Evolutionary conservation across 1,284 basidiomycete species (phyloP).

Genomic region (Ustilago sp.): DNA sequence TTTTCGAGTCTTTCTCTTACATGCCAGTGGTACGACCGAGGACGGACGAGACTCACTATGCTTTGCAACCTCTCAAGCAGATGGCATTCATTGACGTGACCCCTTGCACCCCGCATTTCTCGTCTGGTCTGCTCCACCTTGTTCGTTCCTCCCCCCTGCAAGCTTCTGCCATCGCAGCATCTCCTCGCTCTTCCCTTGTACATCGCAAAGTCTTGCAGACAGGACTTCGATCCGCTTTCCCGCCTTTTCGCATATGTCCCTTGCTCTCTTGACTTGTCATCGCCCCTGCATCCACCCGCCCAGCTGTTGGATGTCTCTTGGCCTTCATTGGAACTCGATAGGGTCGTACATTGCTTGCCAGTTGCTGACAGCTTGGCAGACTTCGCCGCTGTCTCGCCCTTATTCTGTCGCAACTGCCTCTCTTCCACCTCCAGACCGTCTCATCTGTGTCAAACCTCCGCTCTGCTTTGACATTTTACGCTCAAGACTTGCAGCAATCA

Average conservation of each 20-base stretch:
- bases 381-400: background rate
- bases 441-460: background rate
- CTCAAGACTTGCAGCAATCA: constrained; percentile 1
- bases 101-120: constrained; percentile 51
- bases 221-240: constrained; percentile 19
- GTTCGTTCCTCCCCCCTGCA: constrained; percentile 29
- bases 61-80: constrained; percentile 15
- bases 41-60: constrained; percentile 6
- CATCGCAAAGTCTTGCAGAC: constrained; percentile 6
- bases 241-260: constrained; percentile 16
- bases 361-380: background rate
- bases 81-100: constrained; percentile 49
- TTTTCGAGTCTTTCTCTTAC: too few species aligned
- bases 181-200: constrained; percentile 6
- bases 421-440: background rate
- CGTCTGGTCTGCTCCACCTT: constrained; percentile 14
- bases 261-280: constrained; percentile 22
- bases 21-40: background rate
- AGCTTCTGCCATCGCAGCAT: constrained; percentile 32
- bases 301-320: background rate
- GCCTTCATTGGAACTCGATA: background rate
- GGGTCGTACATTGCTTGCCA: background rate
- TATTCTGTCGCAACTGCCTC: background rate
- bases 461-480: constrained; percentile 1
- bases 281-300: constrained; percentile 22